phyloP scores from a whole-genome alignment of 495 filamentous ascomycete genomes.

The Aspergillus affinis region DNA sequence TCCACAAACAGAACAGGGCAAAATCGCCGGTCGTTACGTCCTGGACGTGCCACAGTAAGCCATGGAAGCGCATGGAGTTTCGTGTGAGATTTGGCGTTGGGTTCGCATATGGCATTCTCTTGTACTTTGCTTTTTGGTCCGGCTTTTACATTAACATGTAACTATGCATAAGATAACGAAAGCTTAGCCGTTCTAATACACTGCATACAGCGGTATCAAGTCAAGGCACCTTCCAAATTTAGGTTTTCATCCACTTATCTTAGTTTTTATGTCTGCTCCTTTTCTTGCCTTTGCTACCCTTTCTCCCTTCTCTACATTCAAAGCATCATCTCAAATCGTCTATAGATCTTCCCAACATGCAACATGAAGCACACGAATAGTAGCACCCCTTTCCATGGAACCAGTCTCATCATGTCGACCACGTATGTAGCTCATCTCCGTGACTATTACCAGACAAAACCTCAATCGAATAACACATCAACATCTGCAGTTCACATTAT shows the following conservation, averaged over 20 bases:
- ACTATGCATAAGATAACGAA: not conserved
- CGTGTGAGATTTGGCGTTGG: not conserved
- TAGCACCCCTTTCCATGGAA: slow-evolving; percentile 58
- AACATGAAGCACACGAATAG: slow-evolving; percentile 52
- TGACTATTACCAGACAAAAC: slow-evolving; percentile 31
- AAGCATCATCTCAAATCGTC: slow-evolving; percentile 68
- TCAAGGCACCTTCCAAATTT: not conserved
- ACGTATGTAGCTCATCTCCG: slow-evolving; percentile 66
- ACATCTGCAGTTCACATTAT: too few species aligned
- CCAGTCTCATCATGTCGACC: slow-evolving; percentile 59
- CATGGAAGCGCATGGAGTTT: not conserved
- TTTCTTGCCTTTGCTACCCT: not conserved
- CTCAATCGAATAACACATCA: not conserved
- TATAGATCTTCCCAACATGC: slow-evolving; percentile 68
- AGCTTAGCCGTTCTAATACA: not conserved
- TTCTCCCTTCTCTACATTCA: not conserved
- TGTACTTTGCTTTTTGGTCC: not conserved
- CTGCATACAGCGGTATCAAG: not conserved
- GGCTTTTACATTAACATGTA: not conserved
- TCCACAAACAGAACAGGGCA: slow-evolving; percentile 51
- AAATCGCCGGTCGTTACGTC: slow-evolving; percentile 88
- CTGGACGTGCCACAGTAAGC: slow-evolving; percentile 63
- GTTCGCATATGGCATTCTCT: not conserved
- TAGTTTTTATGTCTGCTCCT: not conserved
- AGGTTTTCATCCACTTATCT: not conserved